These are phyloP conservation scores for Komagataella kurtzmanii DNA, from an alignment of 805 yeast genomes.

Conservation along the genomic window DNA sequence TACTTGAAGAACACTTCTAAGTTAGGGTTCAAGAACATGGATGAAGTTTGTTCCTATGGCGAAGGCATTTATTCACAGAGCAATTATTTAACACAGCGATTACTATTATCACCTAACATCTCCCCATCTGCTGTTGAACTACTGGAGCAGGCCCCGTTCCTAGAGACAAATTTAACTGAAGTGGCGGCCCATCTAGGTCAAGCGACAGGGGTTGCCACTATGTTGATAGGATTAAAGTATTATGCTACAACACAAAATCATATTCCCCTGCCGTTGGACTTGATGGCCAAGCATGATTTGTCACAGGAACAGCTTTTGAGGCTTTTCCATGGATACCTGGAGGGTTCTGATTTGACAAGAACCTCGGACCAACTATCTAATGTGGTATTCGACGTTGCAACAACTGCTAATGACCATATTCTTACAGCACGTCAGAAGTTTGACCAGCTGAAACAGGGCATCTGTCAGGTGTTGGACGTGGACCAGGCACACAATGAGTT, in stretches of 20 bases:
- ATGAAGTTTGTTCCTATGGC: slow-evolving; percentile 60
- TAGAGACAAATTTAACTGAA: slow-evolving; percentile 33
- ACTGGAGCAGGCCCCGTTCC: slow-evolving; percentile 30
- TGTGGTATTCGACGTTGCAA: slow-evolving; percentile 56
- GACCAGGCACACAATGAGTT: slow-evolving; percentile 12
- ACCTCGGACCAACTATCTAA: slow-evolving; percentile 30
- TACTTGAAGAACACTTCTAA: slow-evolving; percentile 35
- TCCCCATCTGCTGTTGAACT: slow-evolving; percentile 34
- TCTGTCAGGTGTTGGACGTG: slow-evolving; percentile 16
- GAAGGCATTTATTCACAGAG: slow-evolving; percentile 71
- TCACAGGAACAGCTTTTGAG: slow-evolving; percentile 55
- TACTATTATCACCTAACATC: slow-evolving; percentile 39
- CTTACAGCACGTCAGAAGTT: slow-evolving; percentile 53
- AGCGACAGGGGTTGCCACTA: slow-evolving; percentile 57
- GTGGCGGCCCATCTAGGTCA: slow-evolving; percentile 76
- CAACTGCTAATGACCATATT: slow-evolving; percentile 69
- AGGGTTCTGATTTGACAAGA: slow-evolving; percentile 13
- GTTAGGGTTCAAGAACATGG: slow-evolving; percentile 24
- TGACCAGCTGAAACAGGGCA: slow-evolving; percentile 20
- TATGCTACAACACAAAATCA: slow-evolving; percentile 37
- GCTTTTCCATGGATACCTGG: slow-evolving; percentile 27
- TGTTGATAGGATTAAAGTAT: slow-evolving; percentile 45
- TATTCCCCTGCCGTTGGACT: slow-evolving; percentile 49
- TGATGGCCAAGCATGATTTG: slow-evolving; percentile 35
- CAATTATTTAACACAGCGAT: slow-evolving; percentile 51